A percentile compares a stretch with the other conserved stretches of the same genome.
phyloP scores from a whole-genome alignment of 768 basidiomycete genomes.

The Cystobasidium onofrii region DNA sequence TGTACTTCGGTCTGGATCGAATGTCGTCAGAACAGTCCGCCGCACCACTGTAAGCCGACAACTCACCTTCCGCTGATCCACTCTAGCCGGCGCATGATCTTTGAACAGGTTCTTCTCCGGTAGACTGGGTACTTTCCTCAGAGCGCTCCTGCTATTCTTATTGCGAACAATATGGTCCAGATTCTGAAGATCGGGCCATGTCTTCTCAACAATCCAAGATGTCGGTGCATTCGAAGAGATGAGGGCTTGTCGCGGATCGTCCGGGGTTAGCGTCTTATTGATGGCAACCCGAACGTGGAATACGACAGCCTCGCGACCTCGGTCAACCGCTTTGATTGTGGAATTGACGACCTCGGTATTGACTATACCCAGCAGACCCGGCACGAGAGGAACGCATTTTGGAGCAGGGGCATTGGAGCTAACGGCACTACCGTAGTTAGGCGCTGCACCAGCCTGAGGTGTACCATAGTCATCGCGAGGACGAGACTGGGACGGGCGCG shows the following conservation, averaged over 20 bases:
- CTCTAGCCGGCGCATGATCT: constrained; percentile 92
- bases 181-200: constrained; percentile 83
- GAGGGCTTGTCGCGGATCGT: neutral
- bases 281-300: constrained; percentile 64
- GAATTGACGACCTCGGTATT: constrained; percentile 66
- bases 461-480: constrained; percentile 8
- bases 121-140: constrained; percentile 59
- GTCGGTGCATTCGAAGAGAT: constrained; percentile 32
- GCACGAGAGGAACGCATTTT: constrained; percentile 27
- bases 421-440: neutral
- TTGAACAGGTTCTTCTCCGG: constrained; percentile 93
- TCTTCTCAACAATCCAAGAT: constrained; percentile 68
- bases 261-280: constrained; percentile 35
- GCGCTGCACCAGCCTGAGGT: constrained; percentile 20
- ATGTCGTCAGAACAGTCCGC: too few species aligned
- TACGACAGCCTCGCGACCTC: constrained; percentile 82
- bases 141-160: constrained; percentile 53
- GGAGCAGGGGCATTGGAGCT: neutral
- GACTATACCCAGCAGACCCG: constrained; percentile 56
- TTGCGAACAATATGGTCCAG: constrained; percentile 70
- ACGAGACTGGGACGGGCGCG: neutral
- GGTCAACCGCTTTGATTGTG: constrained; percentile 76
- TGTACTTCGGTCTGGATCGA: constrained; percentile 57
- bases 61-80: constrained; percentile 87
- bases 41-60: too few species aligned